Base-by-base conservation (phyloP, 2,329 filamentous ascomycete species). In the Aschersonia sp. region DNA sequence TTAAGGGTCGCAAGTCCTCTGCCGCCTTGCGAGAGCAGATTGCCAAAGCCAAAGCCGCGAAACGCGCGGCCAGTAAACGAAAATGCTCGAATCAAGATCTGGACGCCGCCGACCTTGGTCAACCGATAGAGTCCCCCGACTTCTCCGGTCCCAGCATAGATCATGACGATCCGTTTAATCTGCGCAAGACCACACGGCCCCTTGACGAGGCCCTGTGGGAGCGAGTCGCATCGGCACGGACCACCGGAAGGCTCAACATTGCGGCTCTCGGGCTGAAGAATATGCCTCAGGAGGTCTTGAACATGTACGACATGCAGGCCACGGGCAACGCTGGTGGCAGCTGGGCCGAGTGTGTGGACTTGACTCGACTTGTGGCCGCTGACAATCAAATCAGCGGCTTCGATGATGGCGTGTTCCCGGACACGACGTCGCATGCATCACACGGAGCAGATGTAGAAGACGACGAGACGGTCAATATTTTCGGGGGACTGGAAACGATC, bases 321-420 rank as follows among this genome's bases (percentile, higher is more conserved):
- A 73, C 80, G 48, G 78, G 82, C 39, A 71, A 70, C 10, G 68
- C 75, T 29, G 78, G 75, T 37, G 76, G 80, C 9, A 79, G 82
- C 35, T 97, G 92, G 92, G 88, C 88, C 2, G 90, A 97, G 63
- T 83, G 85, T 50, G 87, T 97, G 9, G 90, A 97, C 59, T 67
- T 97, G 43, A 84, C 82, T 1, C 80, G 84, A 51, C 80, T 97
- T 45, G 78, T 92, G 53, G 88, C 85, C 5, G 88, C 90, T 7
- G 88, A 95, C 58, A 97, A 98, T 58, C 86, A 95, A 57, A 64
- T 98, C 44, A 79, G 86, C 56, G 70, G 71, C 33, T 71, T 97
- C 35, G 76, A 79, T 2, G 85, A 92, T 14, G 68, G 71, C 2
- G 70, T 88, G 14, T 96, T 97, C 55, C 89, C 90, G 0, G 88